Base-by-base conservation (phyloP, 331 rosid species). In the Phaseolus coccineus region DNA sequence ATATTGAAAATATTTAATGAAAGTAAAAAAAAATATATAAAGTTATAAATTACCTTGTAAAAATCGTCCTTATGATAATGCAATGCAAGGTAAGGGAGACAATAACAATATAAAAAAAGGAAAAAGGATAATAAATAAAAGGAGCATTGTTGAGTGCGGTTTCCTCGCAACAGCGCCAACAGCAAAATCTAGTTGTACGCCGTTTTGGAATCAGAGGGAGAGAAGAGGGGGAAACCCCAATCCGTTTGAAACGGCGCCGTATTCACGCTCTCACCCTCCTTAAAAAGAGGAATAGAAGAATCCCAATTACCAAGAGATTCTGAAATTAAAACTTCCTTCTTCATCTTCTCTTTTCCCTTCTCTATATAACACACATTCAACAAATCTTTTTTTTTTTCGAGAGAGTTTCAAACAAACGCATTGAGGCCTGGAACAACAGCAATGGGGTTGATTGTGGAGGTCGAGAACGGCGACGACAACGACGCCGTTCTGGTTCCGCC, bases 401-500 rank as follows among this genome's bases (percentile, higher is more conserved):
- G 73, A 19, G 71, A 69, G 67, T 56, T 31, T 68, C 16, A 1
- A 12, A 68, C 6, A 57, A 28, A 61, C 10, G 3, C 40, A 28
- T 19, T 50, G 73, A 44, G 24, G 47, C 47, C 15, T 46, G 12
- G 47, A 12, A 11, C 12, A 22, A 35, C 30, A 6, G 3, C 52
- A 56, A 85, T 92, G 89, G 89, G 81, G 16, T 3, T 87, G 4
- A 71, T 89, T 10, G 68, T 74, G 67, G 83, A 85, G 3, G 77
- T 73, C 35, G 76, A 74, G 51, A 76, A 30, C 69, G 73, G 8
- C 0, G 70, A 77, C 51, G 78, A 33, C 7, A 19, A 50, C 86
- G 83, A 75, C 84, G 84, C 13, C 73, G 75, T 84, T 77, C 74
- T 94, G 84, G 35, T 87, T 66, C 94, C 97, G 16, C 97, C 97